These are phyloP conservation scores for Xerocomellus amylosporus DNA, from an alignment of 768 basidiomycete species.

Conservation along the genomic window DNA sequence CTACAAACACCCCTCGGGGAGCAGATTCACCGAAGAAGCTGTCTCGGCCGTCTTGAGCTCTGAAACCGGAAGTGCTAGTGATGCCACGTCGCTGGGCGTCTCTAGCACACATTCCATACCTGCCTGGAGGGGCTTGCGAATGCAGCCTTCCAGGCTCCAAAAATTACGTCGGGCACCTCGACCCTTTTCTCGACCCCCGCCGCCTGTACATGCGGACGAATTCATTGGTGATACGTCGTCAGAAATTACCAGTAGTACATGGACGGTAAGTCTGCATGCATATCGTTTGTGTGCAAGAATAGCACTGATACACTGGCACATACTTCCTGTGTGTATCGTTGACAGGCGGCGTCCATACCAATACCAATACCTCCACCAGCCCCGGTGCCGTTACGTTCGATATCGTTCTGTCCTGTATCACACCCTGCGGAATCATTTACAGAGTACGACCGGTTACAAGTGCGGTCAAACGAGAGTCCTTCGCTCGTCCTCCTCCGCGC, in stretches of 20 bases:
- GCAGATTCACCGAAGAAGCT: constrained; percentile 27
- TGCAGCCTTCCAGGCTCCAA: constrained; percentile 15
- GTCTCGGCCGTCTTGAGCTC: constrained; percentile 27
- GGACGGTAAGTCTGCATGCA: constrained; percentile 16
- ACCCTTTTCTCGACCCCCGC: background rate
- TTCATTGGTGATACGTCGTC: constrained; percentile 4
- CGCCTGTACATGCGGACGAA: background rate
- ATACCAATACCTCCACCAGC: background rate
- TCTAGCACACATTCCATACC: background rate
- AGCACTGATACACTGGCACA: background rate
- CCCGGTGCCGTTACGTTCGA: background rate
- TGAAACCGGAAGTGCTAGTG: constrained; percentile 27
- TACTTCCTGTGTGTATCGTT: background rate
- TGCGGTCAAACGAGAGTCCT: constrained; percentile 22
- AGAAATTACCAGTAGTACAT: constrained; percentile 2
- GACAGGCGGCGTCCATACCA: constrained; percentile 8
- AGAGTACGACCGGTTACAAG: constrained; percentile 28
- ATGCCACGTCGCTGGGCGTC: constrained; percentile 5
- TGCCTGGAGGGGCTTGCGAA: constrained; percentile 5
- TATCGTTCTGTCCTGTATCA: constrained; percentile 25
- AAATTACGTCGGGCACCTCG: constrained; percentile 15
- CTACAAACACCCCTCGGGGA: constrained; percentile 24
- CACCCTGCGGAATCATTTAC: constrained; percentile 29
- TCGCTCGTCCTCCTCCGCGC: constrained; percentile 20
- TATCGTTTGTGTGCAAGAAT: background rate